These are phyloP conservation scores for Tripidium arundinaceum DNA, from an alignment of 202 grass and related monocot species.

Conservation along the genomic window DNA sequence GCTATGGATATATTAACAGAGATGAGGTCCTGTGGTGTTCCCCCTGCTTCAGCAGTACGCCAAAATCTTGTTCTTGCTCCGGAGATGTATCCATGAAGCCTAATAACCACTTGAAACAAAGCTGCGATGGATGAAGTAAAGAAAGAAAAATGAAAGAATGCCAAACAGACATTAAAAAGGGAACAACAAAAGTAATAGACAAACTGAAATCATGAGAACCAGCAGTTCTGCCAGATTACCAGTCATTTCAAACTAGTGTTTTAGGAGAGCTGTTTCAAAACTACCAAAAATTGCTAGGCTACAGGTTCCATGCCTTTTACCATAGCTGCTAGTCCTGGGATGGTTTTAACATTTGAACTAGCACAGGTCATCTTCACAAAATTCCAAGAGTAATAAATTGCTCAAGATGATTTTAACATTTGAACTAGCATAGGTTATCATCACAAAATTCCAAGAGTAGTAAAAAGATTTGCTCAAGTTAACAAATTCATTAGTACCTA, in stretches of 20 bases:
- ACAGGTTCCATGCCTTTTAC: background rate
- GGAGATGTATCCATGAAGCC: no score
- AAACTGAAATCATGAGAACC: conserved; percentile 2
- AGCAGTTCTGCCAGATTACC: background rate
- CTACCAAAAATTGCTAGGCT: background rate
- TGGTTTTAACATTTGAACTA: background rate
- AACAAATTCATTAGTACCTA: conserved; percentile 29
- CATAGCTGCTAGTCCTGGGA: background rate
- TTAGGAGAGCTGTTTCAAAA: conserved; percentile 14
- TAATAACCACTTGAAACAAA: no score
- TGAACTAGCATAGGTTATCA: background rate
- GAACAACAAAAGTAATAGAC: background rate
- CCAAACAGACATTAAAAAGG: background rate
- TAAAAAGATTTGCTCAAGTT: background rate
- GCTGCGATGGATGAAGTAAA: conserved; percentile 2
- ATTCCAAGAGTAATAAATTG: no score
- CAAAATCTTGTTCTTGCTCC: no score
- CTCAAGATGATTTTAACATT: no score
- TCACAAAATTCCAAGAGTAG: conserved; percentile 1
- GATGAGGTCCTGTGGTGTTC: conserved; percentile 46
- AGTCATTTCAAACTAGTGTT: conserved; percentile 1
- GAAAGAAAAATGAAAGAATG: background rate
- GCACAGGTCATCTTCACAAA: no score
- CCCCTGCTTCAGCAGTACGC: conserved; percentile 47
- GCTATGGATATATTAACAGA: conserved; percentile 53